Evolutionary conservation across 495 filamentous ascomycete genomes (phyloP).

Genomic region (Cercophora scortea): DNA sequence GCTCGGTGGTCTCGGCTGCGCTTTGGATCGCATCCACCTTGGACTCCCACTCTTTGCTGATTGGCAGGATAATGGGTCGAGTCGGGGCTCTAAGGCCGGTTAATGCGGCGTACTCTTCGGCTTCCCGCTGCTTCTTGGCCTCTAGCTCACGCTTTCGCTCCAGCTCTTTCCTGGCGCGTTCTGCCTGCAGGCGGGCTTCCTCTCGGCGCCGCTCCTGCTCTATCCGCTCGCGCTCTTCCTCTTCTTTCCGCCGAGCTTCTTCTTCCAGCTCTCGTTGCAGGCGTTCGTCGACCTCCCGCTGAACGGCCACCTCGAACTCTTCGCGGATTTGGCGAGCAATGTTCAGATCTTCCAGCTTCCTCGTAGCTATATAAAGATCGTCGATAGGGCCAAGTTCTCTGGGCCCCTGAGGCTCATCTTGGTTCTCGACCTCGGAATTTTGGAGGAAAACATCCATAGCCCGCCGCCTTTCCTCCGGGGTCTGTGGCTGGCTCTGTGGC

Average conservation of each 20-base stretch:
- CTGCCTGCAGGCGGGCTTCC: slow-evolving; percentile 15
- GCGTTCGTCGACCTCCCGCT: slow-evolving; percentile 3
- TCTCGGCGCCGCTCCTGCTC: slow-evolving; percentile 4
- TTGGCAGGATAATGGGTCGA: slow-evolving; percentile 18
- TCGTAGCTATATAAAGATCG: slow-evolving; percentile 6
- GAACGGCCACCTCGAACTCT: slow-evolving; percentile 4
- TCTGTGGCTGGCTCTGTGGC: not conserved
- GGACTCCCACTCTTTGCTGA: slow-evolving; percentile 22
- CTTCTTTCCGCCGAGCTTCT: slow-evolving; percentile 10
- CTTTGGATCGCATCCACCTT: slow-evolving; percentile 9
- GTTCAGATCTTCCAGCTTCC: slow-evolving; percentile 11
- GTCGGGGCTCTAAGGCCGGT: slow-evolving; percentile 10
- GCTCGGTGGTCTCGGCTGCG: slow-evolving; percentile 10
- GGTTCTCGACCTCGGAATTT: not conserved
- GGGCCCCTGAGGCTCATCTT: too few relatives aligned
- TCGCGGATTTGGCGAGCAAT: slow-evolving; percentile 10
- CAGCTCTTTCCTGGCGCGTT: slow-evolving; percentile 6
- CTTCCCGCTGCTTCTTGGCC: not conserved
- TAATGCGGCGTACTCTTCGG: not conserved
- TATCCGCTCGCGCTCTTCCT: slow-evolving; percentile 6
- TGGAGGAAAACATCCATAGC: not conserved
- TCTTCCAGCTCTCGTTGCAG: slow-evolving; percentile 1
- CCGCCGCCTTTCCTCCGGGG: not conserved
- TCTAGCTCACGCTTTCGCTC: slow-evolving; percentile 2
- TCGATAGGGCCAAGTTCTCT: not conserved